Evolutionary conservation across 345 rosid species (phyloP).

Genomic region (Moringa oleifera): DNA sequence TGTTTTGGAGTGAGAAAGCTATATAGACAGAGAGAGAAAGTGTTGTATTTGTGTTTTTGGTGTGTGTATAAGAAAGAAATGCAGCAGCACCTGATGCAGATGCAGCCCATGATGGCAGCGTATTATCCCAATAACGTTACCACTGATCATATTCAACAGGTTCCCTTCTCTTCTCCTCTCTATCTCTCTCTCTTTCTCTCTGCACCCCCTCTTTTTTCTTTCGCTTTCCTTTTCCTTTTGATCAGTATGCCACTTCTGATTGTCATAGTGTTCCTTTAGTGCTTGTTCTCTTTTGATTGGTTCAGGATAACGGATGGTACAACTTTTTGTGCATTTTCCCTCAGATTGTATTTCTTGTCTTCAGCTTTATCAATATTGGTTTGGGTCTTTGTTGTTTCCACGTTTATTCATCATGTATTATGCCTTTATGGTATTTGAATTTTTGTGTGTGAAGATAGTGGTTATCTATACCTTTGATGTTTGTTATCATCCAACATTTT

Average conservation of each 20-base stretch:
- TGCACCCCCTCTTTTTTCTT: neutral
- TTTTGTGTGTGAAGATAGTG: neutral
- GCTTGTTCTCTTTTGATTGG: neutral
- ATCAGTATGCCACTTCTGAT: neutral
- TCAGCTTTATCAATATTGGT: neutral
- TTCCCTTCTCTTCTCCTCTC: conserved; percentile 20
- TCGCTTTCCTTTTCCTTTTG: conserved; percentile 4
- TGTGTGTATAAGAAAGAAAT: conserved; percentile 46
- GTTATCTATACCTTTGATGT: neutral
- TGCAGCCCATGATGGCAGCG: conserved; percentile 99
- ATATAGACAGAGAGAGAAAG: conserved; percentile 20
- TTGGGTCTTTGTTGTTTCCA: conserved; percentile 11
- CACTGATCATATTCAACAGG: conserved; percentile 99
- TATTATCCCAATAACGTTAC: conserved; percentile 99
- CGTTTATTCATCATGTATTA: neutral
- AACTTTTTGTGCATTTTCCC: conserved; percentile 23
- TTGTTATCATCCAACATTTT: neutral
- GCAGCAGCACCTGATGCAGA: conserved; percentile 99
- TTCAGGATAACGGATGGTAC: conserved; percentile 6
- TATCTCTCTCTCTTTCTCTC: conserved; percentile 3
- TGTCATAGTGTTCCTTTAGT: neutral
- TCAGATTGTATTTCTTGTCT: conserved; percentile 4
- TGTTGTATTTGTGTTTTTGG: conserved; percentile 23
- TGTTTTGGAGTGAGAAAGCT: conserved; percentile 24
- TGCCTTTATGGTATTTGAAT: conserved; percentile 2